Evolutionary conservation across 805 yeast species (phyloP).

Genomic region (Myxozyma geophila): DNA sequence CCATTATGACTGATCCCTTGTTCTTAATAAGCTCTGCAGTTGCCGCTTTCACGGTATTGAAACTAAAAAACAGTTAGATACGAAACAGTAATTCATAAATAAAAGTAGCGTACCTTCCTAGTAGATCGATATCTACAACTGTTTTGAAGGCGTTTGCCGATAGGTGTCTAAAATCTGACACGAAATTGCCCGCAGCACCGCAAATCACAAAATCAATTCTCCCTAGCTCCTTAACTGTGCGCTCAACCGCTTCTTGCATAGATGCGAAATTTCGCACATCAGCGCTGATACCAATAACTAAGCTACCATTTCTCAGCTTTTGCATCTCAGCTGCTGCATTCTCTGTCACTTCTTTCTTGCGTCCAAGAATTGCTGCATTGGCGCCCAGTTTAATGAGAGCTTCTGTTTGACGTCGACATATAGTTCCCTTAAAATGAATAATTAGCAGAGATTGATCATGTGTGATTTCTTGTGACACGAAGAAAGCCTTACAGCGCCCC

Average conservation of each 20-base stretch:
- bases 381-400: conserved; percentile 85
- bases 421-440: conserved; percentile 61
- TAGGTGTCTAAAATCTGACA: conserved; percentile 75
- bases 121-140: conserved; percentile 81
- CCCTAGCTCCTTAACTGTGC: conserved; percentile 71
- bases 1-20: conserved; percentile 71
- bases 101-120: conserved; percentile 64
- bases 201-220: conserved; percentile 85
- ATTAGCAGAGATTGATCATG: background rate
- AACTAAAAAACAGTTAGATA: conserved; percentile 5
- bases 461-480: background rate
- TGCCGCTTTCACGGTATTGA: conserved; percentile 85
- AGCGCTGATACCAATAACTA: conserved; percentile 70
- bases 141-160: conserved; percentile 87
- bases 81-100: background rate
- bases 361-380: conserved; percentile 81
- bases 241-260: conserved; percentile 65
- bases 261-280: conserved; percentile 77
- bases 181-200: conserved; percentile 95
- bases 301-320: conserved; percentile 60
- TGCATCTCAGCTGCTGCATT: conserved; percentile 69
- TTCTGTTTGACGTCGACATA: conserved; percentile 86
- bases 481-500: conserved; percentile 63
- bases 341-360: conserved; percentile 69
- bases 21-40: conserved; percentile 64